Evolutionary conservation across 2,329 filamentous ascomycete genomes (phyloP).

Genomic region (Neopestalotiopsis clavispora): DNA sequence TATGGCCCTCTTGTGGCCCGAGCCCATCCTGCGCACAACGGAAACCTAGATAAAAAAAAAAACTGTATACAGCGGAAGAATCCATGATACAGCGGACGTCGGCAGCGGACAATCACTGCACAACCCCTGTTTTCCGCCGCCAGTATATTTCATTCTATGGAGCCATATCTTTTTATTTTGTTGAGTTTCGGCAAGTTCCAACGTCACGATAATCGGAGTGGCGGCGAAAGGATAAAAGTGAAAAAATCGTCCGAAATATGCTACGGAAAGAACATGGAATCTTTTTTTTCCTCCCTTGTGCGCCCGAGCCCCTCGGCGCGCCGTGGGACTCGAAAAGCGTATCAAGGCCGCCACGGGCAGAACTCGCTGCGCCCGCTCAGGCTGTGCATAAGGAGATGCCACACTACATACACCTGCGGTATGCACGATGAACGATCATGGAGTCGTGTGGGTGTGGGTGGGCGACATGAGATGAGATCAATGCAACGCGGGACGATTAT

Average conservation of each 20-base stretch:
- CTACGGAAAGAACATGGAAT: no score
- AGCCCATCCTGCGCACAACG: background rate
- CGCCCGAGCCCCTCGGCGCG: background rate
- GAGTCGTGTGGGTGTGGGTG: background rate
- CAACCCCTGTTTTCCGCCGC: slow-evolving; percentile 1
- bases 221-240: background rate
- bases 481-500: slow-evolving; percentile 12
- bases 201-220: background rate
- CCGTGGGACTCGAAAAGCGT: slow-evolving; percentile 6
- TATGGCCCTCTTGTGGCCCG: background rate
- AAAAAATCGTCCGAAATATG: background rate
- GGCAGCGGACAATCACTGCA: background rate
- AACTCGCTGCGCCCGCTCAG: background rate
- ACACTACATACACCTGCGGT: background rate
- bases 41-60: no score
- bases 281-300: background rate
- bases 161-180: background rate
- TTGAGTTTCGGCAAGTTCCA: background rate
- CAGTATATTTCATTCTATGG: background rate
- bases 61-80: background rate
- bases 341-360: background rate
- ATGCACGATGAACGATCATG: slow-evolving; percentile 11
- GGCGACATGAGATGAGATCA: slow-evolving; percentile 8
- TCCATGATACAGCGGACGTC: background rate
- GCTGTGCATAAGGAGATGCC: slow-evolving; percentile 6